phyloP scores from a whole-genome alignment of 1,139 yeast genomes.

The Blastobotrys illinoisensis region DNA sequence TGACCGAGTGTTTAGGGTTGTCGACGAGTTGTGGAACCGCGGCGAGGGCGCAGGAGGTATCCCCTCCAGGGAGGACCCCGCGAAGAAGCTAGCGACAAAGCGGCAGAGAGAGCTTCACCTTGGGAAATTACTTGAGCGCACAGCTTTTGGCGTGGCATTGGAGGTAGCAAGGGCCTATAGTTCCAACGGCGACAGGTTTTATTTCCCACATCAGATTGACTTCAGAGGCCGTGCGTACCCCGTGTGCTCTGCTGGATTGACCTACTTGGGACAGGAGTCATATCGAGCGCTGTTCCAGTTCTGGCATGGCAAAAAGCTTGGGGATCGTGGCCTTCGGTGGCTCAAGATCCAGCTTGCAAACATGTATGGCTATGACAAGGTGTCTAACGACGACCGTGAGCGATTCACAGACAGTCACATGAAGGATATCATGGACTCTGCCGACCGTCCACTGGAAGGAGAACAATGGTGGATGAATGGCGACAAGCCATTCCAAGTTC shows the following conservation, averaged over 20 bases:
- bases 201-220: slow-evolving; percentile 90
- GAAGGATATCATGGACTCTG: slow-evolving; percentile 46
- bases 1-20: slow-evolving; percentile 53
- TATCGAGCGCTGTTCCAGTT: slow-evolving; percentile 57
- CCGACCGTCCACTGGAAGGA: slow-evolving; percentile 42
- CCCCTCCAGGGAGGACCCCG: slow-evolving; percentile 29
- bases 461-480: slow-evolving; percentile 55
- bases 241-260: slow-evolving; percentile 58
- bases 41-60: slow-evolving; percentile 58
- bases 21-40: slow-evolving; percentile 72
- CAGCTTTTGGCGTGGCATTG: slow-evolving; percentile 62
- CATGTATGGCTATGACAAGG: slow-evolving; percentile 58
- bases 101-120: slow-evolving; percentile 57
- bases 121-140: slow-evolving; percentile 52
- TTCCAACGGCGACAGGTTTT: slow-evolving; percentile 59
- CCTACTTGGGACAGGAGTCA: slow-evolving; percentile 60
- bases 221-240: slow-evolving; percentile 97
- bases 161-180: slow-evolving; percentile 79
- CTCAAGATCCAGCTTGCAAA: slow-evolving; percentile 64
- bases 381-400: slow-evolving; percentile 49
- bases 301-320: slow-evolving; percentile 60
- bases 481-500: slow-evolving; percentile 66
- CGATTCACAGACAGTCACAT: slow-evolving; percentile 46
- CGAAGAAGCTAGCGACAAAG: not conserved
- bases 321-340: slow-evolving; percentile 55